Conservation (phyloP, 495 filamentous ascomycete species). For the Cetradonia linearis region DNA sequence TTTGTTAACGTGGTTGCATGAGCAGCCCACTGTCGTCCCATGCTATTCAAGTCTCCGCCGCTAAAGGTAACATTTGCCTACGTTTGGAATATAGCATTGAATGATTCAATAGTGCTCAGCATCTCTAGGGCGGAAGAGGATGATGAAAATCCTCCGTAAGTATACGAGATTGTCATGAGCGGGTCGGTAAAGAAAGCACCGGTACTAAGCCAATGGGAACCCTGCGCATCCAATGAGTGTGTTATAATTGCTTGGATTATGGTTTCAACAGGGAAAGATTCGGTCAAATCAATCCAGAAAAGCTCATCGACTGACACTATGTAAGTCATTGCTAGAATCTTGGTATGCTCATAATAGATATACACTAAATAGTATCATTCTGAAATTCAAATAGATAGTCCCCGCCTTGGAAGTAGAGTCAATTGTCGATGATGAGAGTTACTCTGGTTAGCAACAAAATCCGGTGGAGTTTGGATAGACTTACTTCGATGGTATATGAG, state of each 20-base stretch:
- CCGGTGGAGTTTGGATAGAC: no score
- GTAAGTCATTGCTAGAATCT: no score
- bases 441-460: no score
- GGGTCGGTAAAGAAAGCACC: constrained; percentile 2
- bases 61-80: not conserved
- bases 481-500: no score
- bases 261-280: not conserved
- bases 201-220: not conserved
- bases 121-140: no score
- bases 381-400: no score
- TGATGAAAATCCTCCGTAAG: not conserved
- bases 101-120: not conserved
- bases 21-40: no score
- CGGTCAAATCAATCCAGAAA: not conserved
- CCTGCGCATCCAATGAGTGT: not conserved
- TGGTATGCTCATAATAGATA: no score
- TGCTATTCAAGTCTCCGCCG: not conserved
- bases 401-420: no score
- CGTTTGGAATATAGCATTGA: not conserved
- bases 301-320: not conserved
- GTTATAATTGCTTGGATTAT: not conserved
- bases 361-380: no score
- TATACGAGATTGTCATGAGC: not conserved
- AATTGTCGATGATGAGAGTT: no score
- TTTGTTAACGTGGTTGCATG: not conserved